These are phyloP conservation scores for Aspergillus uvarum DNA, from an alignment of 2,329 filamentous ascomycete genomes.

Conservation along the genomic window DNA sequence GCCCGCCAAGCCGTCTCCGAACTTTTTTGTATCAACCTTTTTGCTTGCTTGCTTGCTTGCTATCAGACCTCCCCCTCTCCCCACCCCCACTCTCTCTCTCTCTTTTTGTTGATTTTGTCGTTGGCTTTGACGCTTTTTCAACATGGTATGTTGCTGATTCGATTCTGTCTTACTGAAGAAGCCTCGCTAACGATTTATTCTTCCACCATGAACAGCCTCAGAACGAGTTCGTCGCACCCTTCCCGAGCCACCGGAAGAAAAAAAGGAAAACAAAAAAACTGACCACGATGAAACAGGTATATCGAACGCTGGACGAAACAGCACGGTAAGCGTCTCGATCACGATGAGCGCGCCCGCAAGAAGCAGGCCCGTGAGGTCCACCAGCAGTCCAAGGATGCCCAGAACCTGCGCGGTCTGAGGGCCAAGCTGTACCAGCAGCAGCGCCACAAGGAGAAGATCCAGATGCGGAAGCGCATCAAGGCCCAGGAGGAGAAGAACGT, in stretches of 20 bases:
- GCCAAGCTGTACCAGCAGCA: constrained; percentile 94
- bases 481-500: constrained; percentile 95
- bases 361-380: constrained; percentile 83
- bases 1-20: constrained; percentile 12
- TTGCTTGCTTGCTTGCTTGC: constrained; percentile 5
- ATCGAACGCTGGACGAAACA: constrained; percentile 76
- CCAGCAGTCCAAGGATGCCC: constrained; percentile 82
- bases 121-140: constrained; percentile 19
- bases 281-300: constrained; percentile 42
- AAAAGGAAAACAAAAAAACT: constrained; percentile 9
- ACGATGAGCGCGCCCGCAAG: constrained; percentile 89
- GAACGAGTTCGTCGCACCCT: constrained; percentile 42
- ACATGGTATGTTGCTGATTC: constrained; percentile 30
- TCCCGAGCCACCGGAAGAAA: constrained; percentile 8
- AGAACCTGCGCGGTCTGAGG: constrained; percentile 86
- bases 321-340: constrained; percentile 64
- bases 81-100: too few species aligned
- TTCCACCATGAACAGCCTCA: constrained; percentile 32
- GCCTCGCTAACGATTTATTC: constrained; percentile 9
- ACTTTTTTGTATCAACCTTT: constrained; percentile 16
- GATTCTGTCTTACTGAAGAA: neutral
- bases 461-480: constrained; percentile 93
- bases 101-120: constrained; percentile 13
- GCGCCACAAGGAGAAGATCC: constrained; percentile 95
- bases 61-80: constrained; percentile 5